Conservation (phyloP, 306 rosid species). For the Glycine tomentella region DNA sequence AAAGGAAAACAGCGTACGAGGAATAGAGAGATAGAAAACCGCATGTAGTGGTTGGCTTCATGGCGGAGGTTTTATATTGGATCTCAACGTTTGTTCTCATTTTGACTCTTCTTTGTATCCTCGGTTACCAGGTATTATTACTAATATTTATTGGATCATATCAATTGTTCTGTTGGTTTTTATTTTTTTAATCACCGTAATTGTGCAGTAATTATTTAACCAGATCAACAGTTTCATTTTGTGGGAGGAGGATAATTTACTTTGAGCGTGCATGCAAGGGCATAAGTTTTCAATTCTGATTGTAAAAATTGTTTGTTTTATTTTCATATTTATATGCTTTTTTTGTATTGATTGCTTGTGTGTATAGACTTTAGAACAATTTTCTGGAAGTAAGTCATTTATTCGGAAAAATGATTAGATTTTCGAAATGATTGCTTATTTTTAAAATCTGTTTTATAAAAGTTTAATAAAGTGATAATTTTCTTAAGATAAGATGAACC, state of each 20-base stretch:
- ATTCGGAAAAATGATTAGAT: neutral
- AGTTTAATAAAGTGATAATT: neutral
- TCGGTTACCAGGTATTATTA: slow-evolving; percentile 72
- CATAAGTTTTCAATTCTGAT: slow-evolving; percentile 6
- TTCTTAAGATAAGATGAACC: neutral
- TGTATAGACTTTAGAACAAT: slow-evolving; percentile 11
- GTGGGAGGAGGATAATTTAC: neutral
- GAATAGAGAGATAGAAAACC: neutral
- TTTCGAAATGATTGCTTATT: neutral
- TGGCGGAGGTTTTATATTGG: slow-evolving; percentile 72
- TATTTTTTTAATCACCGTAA: neutral
- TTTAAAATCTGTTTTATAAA: neutral
- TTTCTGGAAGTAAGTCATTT: neutral
- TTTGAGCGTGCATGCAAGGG: neutral
- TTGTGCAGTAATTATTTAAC: neutral
- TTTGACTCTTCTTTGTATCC: slow-evolving; percentile 56
- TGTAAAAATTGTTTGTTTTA: neutral
- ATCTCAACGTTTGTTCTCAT: slow-evolving; percentile 68
- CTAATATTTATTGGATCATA: neutral
- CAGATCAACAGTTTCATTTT: neutral
- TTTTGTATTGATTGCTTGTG: neutral
- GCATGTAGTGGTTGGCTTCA: slow-evolving; percentile 45
- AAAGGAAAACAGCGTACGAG: neutral
- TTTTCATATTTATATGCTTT: neutral
- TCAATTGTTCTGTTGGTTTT: neutral